Percentiles rank a stretch among this genome's conserved stretches.
phyloP scores from a whole-genome alignment of 2,329 filamentous ascomycete species.

The Ophiostoma sp. region DNA sequence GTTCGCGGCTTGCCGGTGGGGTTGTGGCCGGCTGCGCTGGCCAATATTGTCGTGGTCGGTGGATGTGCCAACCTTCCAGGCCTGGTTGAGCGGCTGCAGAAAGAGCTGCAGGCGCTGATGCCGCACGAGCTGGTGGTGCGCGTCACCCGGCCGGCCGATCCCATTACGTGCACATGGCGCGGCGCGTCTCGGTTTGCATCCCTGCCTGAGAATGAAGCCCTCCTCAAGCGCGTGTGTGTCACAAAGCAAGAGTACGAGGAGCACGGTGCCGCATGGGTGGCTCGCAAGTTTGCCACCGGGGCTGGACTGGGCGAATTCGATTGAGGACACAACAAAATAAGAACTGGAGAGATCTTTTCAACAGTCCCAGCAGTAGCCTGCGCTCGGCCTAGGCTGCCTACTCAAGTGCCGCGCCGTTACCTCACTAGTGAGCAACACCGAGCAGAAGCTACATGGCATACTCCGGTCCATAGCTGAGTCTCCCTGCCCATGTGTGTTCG shows the following conservation, averaged over 20 bases:
- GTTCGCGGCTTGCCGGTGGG: constrained; percentile 71
- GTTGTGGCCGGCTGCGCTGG: constrained; percentile 74
- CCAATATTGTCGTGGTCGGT: constrained; percentile 84
- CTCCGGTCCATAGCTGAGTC: not conserved
- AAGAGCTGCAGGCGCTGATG: constrained; percentile 65
- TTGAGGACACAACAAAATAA: not conserved
- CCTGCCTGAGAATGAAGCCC: constrained; percentile 59
- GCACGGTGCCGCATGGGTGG: constrained; percentile 68
- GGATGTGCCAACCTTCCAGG: constrained; percentile 76
- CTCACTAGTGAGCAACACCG: too few relatives aligned
- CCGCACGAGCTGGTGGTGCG: constrained; percentile 74
- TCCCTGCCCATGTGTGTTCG: not conserved
- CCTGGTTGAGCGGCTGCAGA: constrained; percentile 72
- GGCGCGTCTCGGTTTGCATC: constrained; percentile 75
- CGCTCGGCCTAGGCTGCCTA: not conserved
- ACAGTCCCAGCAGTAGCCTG: not conserved
- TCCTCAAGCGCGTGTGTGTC: constrained; percentile 65
- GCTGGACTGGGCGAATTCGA: constrained; percentile 33
- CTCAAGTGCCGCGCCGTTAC: not conserved
- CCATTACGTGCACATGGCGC: constrained; percentile 75
- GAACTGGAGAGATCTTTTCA: not conserved
- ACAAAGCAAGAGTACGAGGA: constrained; percentile 89
- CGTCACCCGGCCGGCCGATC: constrained; percentile 64
- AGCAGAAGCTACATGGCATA: not conserved
- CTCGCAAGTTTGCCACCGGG: constrained; percentile 59